Conservation (phyloP, 164 flowering plant species). For the Cinnamomum micranthum region DNA sequence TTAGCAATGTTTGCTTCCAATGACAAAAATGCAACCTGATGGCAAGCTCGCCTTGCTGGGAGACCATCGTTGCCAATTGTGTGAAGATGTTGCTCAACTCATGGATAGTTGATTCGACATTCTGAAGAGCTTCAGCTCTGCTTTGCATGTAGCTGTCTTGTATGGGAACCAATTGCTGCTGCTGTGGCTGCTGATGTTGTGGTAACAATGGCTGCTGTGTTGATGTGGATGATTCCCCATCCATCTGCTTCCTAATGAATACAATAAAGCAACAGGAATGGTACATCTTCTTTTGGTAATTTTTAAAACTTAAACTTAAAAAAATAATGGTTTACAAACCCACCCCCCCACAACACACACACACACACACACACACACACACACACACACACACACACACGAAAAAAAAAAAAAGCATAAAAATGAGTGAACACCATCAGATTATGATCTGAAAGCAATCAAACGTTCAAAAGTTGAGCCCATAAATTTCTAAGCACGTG, state of each 20-base stretch:
- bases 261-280: not conserved
- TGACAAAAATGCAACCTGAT: slow-evolving; percentile 49
- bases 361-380: too few relatives aligned
- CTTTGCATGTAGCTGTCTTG: slow-evolving; percentile 98
- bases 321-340: too few relatives aligned
- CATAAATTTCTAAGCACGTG: not conserved
- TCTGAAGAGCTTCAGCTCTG: slow-evolving; percentile 97
- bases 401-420: not conserved
- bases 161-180: slow-evolving; percentile 77
- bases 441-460: not conserved
- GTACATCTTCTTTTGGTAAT: too few relatives aligned
- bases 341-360: too few relatives aligned
- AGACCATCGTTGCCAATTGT: slow-evolving; percentile 93
- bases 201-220: slow-evolving; percentile 56
- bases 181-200: slow-evolving; percentile 33
- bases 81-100: slow-evolving; percentile 85
- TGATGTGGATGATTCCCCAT: slow-evolving; percentile 44
- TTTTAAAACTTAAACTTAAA: too few relatives aligned
- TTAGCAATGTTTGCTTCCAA: not conserved
- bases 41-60: slow-evolving; percentile 97
- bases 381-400: too few relatives aligned
- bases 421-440: not conserved
- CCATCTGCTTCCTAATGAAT: slow-evolving; percentile 52
- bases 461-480: not conserved
- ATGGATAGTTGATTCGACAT: slow-evolving; percentile 95